Conservation (phyloP, 495 filamentous ascomycete species). For the Podospora pseudocomata region DNA sequence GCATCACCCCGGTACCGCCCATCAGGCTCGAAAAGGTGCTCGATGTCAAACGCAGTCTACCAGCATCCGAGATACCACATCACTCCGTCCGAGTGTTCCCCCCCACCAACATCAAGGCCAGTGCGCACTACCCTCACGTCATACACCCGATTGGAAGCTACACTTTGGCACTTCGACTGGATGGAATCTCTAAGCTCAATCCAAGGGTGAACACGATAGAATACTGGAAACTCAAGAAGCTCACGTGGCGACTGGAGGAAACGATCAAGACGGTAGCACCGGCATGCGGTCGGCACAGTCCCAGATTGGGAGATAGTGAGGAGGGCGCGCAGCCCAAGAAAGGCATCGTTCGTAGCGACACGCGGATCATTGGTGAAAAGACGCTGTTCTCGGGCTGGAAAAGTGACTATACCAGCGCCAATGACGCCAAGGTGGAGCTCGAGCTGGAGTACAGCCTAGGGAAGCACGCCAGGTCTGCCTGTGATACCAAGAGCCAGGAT, state of each 20-base stretch:
- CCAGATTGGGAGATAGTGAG: conserved; percentile 57
- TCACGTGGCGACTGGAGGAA: conserved; percentile 93
- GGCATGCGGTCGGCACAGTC: conserved; percentile 73
- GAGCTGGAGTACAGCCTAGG: conserved; percentile 73
- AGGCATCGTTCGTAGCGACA: conserved; percentile 73
- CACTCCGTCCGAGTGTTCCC: conserved; percentile 91
- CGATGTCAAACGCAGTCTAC: conserved; percentile 70
- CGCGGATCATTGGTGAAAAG: conserved; percentile 60
- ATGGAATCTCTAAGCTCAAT: conserved; percentile 69
- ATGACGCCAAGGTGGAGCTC: conserved; percentile 71
- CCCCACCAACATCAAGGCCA: conserved; percentile 85
- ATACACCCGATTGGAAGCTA: conserved; percentile 87
- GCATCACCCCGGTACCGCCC: conserved; percentile 22
- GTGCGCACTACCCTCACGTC: conserved; percentile 71
- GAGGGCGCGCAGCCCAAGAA: conserved; percentile 51
- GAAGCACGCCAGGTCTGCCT: conserved; percentile 59
- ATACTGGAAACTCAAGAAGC: conserved; percentile 84
- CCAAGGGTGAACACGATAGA: conserved; percentile 47
- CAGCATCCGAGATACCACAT: conserved; percentile 56
- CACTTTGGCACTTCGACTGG: conserved; percentile 70
- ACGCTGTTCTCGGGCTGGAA: conserved; percentile 75
- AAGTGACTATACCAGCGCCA: conserved; percentile 67
- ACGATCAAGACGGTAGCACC: conserved; percentile 72
- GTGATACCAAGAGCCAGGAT: conserved; percentile 74
- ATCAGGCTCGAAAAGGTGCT: conserved; percentile 63